Conservation (phyloP, 179 eudicot species). For the Carnegiea gigantea region DNA sequence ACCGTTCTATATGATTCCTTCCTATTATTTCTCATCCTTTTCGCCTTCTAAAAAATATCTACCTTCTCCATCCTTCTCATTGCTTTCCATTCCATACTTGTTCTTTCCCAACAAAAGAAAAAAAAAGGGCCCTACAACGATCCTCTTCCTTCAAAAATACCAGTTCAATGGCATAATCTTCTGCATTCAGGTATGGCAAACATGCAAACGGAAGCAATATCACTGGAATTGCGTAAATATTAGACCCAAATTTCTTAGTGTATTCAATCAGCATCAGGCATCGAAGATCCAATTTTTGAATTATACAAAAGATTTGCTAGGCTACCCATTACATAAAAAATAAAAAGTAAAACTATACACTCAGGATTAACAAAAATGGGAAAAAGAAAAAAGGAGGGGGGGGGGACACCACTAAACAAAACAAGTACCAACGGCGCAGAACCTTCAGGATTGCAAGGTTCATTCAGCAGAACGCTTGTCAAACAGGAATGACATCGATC, state of each 20-base stretch:
- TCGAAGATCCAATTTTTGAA: constrained; percentile 28
- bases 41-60: too few relatives aligned
- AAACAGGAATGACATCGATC: constrained; percentile 89
- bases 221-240: constrained; percentile 21
- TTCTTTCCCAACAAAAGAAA: too few relatives aligned
- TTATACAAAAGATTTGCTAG: constrained; percentile 39
- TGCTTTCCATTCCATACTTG: too few relatives aligned
- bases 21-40: too few relatives aligned
- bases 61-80: too few relatives aligned
- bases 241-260: constrained; percentile 23
- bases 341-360: constrained; percentile 54
- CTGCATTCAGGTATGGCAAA: not conserved
- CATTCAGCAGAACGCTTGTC: constrained; percentile 21
- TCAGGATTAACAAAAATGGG: constrained; percentile 29
- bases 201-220: not conserved
- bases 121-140: too few relatives aligned
- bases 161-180: too few relatives aligned
- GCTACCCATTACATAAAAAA: constrained; percentile 24
- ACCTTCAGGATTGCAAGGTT: constrained; percentile 28
- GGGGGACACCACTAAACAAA: constrained; percentile 27
- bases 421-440: constrained; percentile 30
- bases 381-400: not conserved
- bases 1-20: too few relatives aligned
- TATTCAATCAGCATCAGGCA: constrained; percentile 21
- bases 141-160: too few relatives aligned